Evolutionary conservation across 768 basidiomycete species (phyloP).

Genomic region (Termitomyces sp.): DNA sequence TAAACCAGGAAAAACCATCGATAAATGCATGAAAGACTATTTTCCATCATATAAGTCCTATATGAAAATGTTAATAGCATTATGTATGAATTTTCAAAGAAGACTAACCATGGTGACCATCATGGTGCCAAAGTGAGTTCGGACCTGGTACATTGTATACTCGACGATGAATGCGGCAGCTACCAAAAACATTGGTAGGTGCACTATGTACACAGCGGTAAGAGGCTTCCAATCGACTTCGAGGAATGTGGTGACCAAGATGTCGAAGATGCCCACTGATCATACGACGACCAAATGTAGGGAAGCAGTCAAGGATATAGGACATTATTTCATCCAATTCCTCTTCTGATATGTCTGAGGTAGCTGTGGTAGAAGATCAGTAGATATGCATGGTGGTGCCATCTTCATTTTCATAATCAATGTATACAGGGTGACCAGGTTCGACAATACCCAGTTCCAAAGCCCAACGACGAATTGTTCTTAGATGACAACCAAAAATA

Average conservation of each 20-base stretch:
- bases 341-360: neutral
- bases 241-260: conserved; percentile 9
- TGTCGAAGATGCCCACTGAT: conserved; percentile 16
- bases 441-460: neutral
- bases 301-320: neutral
- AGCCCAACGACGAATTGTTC: neutral
- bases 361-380: neutral
- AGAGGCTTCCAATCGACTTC: conserved; percentile 9
- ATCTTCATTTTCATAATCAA: neutral
- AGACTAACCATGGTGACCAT: neutral
- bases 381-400: neutral
- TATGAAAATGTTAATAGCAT: neutral
- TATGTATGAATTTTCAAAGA: neutral
- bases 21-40: neutral
- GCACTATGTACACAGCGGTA: conserved; percentile 13
- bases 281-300: conserved; percentile 1
- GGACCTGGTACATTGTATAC: conserved; percentile 9
- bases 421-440: neutral
- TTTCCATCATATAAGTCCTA: neutral
- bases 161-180: too few species aligned
- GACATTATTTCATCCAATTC: neutral
- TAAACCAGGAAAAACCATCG: neutral
- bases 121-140: neutral
- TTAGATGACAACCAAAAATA: neutral
- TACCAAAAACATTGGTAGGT: too few species aligned